Evolutionary conservation across 306 rosid genomes (phyloP), one percentile per base, ranked within the genome.

Genomic region (Quercus suber): DNA sequence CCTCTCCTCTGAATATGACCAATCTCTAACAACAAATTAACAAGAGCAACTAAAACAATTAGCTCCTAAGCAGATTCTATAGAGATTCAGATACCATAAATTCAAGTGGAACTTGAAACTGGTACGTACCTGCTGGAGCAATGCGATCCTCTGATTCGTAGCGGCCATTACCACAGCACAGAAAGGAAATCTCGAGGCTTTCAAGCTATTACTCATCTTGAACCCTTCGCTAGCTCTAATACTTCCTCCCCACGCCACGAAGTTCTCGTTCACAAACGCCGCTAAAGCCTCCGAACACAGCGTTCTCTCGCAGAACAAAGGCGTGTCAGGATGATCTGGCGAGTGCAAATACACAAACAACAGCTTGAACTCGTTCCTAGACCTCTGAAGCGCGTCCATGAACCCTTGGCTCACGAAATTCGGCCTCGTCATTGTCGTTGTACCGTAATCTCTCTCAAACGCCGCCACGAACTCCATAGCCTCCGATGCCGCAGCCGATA

Each of bases 101-200:
- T 60, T 60, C 67, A 25, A 11, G 15, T 4, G 28, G 18, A 60
- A 23, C 28, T 60, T 21, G 10, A 25, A 75, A 58, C 45, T 41
- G 45, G 74, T 15, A 14, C 19, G 68, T 80, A 91, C 99, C 98
- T 90, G 99, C 79, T 96, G 98, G 85, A 93, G 98, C 70, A 96
- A 81, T 0, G 97, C 93, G 6, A 96, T 96, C 86, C 99, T 89
- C 84, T 93, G 99, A 77, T 96, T 96, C 2, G 98, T 87, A 5
- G 99, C 92, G 0, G 96, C 93, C 98, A 93, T 93, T 13, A 96
- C 99, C 6, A 91, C 87, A 13, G 98, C 99, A 83, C 99, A 96
- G 73, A 96, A 96, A 1, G 99, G 99, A 65, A 85, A 96, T 17
- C 97, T 55, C 0, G 99, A 93, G 11, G 99, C 99, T 86, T 96